phyloP scores from a whole-genome alignment of 495 filamentous ascomycete species.

The Penicillium canariense region DNA sequence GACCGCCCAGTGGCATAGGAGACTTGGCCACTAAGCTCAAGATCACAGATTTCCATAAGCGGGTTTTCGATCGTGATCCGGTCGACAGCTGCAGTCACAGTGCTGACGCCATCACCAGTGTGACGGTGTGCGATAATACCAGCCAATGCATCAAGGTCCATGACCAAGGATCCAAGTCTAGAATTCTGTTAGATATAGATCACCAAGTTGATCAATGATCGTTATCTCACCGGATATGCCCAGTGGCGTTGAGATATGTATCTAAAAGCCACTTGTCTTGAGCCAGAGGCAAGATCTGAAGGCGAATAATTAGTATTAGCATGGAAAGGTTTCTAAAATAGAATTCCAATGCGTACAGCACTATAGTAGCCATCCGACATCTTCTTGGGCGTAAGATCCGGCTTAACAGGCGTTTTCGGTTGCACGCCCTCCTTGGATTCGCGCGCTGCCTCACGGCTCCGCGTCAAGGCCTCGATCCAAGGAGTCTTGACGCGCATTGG shows the following conservation, averaged over 20 bases:
- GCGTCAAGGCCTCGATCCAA: slow-evolving; percentile 66
- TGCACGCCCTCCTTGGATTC: slow-evolving; percentile 22
- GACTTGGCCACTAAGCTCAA: slow-evolving; percentile 76
- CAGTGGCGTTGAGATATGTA: slow-evolving; percentile 64
- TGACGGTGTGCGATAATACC: slow-evolving; percentile 81
- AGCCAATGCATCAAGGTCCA: slow-evolving; percentile 80
- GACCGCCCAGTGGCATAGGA: slow-evolving; percentile 77
- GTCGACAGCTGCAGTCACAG: slow-evolving; percentile 79
- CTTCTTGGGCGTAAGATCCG: slow-evolving; percentile 56
- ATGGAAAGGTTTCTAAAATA: too few relatives aligned
- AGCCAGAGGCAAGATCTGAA: slow-evolving; percentile 61
- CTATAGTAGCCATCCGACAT: slow-evolving; percentile 65
- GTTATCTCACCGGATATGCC: slow-evolving; percentile 55
- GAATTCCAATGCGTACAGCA: slow-evolving; percentile 52
- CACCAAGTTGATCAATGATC: background rate
- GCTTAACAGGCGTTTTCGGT: slow-evolving; percentile 34
- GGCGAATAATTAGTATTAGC: slow-evolving; percentile 17
- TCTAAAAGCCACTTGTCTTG: slow-evolving; percentile 71
- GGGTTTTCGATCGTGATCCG: slow-evolving; percentile 73
- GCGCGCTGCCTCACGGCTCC: slow-evolving; percentile 45
- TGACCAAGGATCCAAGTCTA: slow-evolving; percentile 68
- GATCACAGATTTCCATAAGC: slow-evolving; percentile 74
- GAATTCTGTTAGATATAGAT: background rate
- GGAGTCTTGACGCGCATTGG: slow-evolving; percentile 61
- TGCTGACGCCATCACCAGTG: slow-evolving; percentile 72